These are phyloP conservation scores for Falciphora oryzae DNA, from an alignment of 2,329 filamentous ascomycete genomes.

Conservation along the genomic window DNA sequence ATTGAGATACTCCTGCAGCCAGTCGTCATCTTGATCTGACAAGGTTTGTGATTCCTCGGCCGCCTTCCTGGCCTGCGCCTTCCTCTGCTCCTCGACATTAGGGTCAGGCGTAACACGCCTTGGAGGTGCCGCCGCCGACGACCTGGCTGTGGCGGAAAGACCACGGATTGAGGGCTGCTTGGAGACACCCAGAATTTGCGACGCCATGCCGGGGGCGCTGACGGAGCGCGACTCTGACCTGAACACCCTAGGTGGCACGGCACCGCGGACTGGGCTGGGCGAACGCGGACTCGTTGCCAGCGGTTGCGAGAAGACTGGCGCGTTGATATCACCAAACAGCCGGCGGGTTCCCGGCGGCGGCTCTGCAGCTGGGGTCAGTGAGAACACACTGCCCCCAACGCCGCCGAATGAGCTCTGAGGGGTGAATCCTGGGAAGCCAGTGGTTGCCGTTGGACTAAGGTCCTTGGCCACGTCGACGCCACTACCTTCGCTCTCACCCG, in stretches of 20 bases:
- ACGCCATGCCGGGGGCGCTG: constrained; percentile 54
- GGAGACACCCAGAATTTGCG: constrained; percentile 41
- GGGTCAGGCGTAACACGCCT: constrained; percentile 33
- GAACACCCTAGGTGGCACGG: constrained; percentile 44
- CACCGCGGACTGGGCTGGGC: constrained; percentile 60
- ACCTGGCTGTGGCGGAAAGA: constrained; percentile 19
- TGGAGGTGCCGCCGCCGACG: constrained; percentile 35
- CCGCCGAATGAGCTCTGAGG: constrained; percentile 55
- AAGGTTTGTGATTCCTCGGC: constrained; percentile 52
- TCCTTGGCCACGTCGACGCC: constrained; percentile 62
- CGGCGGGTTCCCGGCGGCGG: constrained; percentile 5
- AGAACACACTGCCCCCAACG: constrained; percentile 38
- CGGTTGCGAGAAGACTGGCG: constrained; percentile 49
- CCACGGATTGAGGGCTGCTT: constrained; percentile 17
- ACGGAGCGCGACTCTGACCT: constrained; percentile 51
- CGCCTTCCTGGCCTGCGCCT: constrained; percentile 47
- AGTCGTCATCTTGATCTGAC: constrained; percentile 60
- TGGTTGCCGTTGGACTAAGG: constrained; percentile 44
- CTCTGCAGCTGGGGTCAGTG: constrained; percentile 37
- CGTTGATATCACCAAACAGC: constrained; percentile 51
- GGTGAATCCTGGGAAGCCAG: constrained; percentile 38
- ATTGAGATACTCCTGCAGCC: constrained; percentile 46
- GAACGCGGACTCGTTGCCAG: constrained; percentile 59
- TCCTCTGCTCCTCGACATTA: constrained; percentile 45
- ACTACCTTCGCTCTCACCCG: constrained; percentile 47